Conservation (phyloP, 345 rosid species). For the Arabis alpina region DNA sequence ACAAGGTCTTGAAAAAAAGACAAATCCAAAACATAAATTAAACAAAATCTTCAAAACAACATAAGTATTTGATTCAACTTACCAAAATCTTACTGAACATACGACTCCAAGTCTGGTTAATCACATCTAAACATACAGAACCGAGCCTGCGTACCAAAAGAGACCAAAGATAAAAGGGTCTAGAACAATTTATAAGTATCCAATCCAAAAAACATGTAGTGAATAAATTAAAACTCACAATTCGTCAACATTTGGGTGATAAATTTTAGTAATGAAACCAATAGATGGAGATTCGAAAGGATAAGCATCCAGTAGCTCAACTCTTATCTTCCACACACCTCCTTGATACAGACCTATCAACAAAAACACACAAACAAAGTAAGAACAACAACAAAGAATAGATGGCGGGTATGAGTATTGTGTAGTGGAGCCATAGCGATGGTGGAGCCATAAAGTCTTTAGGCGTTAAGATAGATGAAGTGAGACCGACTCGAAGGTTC, state of each 20-base stretch:
- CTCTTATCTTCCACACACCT: conserved; percentile 96
- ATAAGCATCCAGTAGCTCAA: conserved; percentile 98
- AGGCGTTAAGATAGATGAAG: too few species aligned
- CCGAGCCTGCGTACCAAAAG: conserved; percentile 74
- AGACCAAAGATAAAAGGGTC: not conserved
- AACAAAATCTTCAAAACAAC: conserved; percentile 6
- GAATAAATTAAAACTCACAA: too few species aligned
- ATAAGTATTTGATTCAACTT: not conserved
- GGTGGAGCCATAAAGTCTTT: too few species aligned
- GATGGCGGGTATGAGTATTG: too few species aligned
- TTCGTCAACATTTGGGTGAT: conserved; percentile 99
- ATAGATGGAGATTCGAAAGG: conserved; percentile 98
- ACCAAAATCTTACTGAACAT: conserved; percentile 70
- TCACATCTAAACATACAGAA: conserved; percentile 95
- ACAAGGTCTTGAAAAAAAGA: too few species aligned
- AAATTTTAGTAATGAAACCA: conserved; percentile 90
- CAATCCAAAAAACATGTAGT: not conserved
- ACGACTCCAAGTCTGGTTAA: conserved; percentile 98
- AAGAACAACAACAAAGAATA: too few species aligned
- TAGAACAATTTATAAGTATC: not conserved
- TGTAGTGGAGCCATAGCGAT: too few species aligned
- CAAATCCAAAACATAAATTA: not conserved
- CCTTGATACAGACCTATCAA: conserved; percentile 84
- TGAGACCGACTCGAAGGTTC: too few species aligned
- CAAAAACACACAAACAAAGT: conserved; percentile 13